Percentiles rank a stretch among this genome's conserved stretches.
phyloP scores from a whole-genome alignment of 768 basidiomycete species.

The Mycena leptocephala region DNA sequence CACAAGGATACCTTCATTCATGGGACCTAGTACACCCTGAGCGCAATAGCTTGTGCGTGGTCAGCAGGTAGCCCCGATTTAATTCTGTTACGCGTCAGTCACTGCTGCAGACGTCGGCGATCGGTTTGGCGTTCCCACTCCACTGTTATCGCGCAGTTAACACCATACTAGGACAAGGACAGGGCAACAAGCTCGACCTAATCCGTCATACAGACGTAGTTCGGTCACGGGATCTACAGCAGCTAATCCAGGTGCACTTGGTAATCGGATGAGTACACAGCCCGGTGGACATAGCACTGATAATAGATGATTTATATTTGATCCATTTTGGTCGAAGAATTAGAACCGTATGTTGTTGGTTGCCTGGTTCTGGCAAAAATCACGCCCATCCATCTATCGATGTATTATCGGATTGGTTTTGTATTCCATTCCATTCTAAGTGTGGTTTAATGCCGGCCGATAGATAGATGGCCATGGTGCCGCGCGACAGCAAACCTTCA shows the following conservation, averaged over 20 bases:
- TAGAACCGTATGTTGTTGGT: no score
- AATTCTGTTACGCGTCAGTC: not conserved
- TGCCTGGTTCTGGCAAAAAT: no score
- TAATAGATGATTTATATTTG: no score
- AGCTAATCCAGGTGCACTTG: not conserved
- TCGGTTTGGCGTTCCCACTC: not conserved
- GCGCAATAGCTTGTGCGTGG: not conserved
- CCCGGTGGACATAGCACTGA: not conserved
- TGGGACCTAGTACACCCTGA: no score
- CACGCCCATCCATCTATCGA: no score
- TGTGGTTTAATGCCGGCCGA: not conserved
- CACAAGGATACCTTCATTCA: no score
- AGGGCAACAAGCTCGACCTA: not conserved
- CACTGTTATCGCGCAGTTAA: not conserved
- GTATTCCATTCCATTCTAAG: no score
- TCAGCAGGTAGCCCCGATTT: not conserved
- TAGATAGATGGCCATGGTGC: no score
- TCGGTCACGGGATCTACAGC: not conserved
- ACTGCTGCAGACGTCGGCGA: not conserved
- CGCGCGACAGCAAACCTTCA: not conserved
- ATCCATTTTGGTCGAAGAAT: no score
- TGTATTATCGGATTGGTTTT: no score
- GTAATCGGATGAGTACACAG: not conserved
- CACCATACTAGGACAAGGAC: not conserved
- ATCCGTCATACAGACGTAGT: not conserved